Evolutionary conservation across 768 basidiomycete species (phyloP), one percentile per base, ranked within the genome.

Genomic region (Mycena albidolilacea): DNA sequence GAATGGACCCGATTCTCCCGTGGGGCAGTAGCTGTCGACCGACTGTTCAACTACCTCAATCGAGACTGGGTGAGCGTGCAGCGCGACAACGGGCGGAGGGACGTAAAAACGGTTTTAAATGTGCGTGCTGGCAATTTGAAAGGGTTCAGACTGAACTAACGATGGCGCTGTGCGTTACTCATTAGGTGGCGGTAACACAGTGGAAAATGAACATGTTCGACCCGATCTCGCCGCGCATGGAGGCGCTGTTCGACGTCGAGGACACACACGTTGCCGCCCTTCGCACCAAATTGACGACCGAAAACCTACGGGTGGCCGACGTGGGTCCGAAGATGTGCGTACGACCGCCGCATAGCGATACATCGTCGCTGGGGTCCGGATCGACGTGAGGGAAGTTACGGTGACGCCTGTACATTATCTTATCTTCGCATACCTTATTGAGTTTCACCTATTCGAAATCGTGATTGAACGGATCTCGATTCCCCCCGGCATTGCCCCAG

Each of bases 21-120:
- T 19, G 52, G 52, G 3, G 52, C 52, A 8, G 11, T 23, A 5
- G n/a, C 12, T 23, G 52, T 54, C 23, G 23, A 54, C 11, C 52
- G 52, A 23, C 52, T 54, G 10, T 54, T 54, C 52, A 54, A 54
- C 52, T 54, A 54, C 52, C 52, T 54, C 21, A 54, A 54, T 12
- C 21, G 52, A 30, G 52, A 54, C 10, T 54, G 23, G n/a, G 52
- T 54, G 21, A 8, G 17, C 15, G 11, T 54, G 10, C 52, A 54
- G 10, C 52, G 52, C 21, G 52, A 54, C 14, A 23, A 23, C 10
- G 52, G 52, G n/a, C 52, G 52, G 1, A 54, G 23, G 17, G 52
- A 54, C 12, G 52, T 54, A 9, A 23, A 54, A 12, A 54, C 52
- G 1, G 52, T 54, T 23, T 30, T 54, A 23, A 21, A 54, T 17